phyloP scores from a whole-genome alignment of 768 basidiomycete species.

The Calocybe gangraenosa region DNA sequence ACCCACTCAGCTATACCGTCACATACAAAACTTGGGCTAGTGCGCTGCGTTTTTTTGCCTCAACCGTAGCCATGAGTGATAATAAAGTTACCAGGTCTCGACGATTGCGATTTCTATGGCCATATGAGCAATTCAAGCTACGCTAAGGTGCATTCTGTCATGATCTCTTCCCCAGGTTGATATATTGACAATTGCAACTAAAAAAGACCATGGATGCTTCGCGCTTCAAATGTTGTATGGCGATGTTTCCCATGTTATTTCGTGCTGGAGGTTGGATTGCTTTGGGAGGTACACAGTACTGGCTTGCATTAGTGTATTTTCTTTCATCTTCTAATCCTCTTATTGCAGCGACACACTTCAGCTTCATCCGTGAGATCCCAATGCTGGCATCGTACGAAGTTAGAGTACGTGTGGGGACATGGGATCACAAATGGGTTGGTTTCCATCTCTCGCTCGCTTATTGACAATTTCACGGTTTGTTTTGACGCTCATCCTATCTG shows the following conservation, averaged over 20 bases:
- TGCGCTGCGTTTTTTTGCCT: constrained; percentile 27
- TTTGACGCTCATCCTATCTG: not conserved
- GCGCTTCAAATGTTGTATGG: constrained; percentile 44
- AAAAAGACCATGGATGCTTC: constrained; percentile 41
- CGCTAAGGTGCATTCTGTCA: constrained; percentile 56
- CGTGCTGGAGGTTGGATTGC: constrained; percentile 59
- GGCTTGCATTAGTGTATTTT: not conserved
- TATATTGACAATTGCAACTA: not conserved
- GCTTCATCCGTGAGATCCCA: constrained; percentile 69
- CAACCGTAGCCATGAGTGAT: not conserved
- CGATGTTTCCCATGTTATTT: constrained; percentile 53
- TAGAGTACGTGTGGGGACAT: constrained; percentile 48
- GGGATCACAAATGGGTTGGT: constrained; percentile 75
- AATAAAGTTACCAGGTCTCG: constrained; percentile 39
- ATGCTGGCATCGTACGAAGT: constrained; percentile 61
- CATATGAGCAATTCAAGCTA: constrained; percentile 84
- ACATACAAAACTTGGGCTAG: constrained; percentile 51
- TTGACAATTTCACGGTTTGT: not conserved
- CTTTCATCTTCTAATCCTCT: not conserved
- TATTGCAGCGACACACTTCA: constrained; percentile 55
- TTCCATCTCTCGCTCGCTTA: not conserved
- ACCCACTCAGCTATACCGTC: constrained; percentile 47
- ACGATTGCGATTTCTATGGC: constrained; percentile 70
- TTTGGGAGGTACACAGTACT: constrained; percentile 48
- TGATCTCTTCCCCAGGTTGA: no score